Evolutionary conservation across 345 rosid species (phyloP).

Genomic region (Acer yangbiense): DNA sequence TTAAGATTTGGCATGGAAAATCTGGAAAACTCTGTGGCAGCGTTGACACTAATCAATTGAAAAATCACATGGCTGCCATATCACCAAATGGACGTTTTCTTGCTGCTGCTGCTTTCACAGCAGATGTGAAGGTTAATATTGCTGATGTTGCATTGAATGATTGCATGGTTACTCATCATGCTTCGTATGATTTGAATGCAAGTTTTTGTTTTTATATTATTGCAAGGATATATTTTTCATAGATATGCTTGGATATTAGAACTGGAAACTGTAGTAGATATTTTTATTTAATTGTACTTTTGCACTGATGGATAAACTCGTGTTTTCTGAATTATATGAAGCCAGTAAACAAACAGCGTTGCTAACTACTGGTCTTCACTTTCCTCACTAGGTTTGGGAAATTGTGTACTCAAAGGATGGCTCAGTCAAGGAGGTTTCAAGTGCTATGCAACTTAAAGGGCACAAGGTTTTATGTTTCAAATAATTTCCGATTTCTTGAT

Average conservation of each 20-base stretch:
- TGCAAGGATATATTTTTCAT: neutral
- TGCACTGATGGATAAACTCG: neutral
- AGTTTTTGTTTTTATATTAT: neutral
- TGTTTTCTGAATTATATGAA: too few relatives aligned
- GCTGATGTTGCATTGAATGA: neutral
- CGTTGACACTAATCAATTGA: conserved; percentile 95
- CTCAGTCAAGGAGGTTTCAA: conserved; percentile 85
- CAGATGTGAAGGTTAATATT: conserved; percentile 86
- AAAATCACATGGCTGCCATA: conserved; percentile 83
- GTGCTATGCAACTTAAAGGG: conserved; percentile 96
- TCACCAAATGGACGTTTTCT: conserved; percentile 97
- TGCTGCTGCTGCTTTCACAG: conserved; percentile 99
- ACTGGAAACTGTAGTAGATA: neutral
- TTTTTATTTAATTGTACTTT: neutral
- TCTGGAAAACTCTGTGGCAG: conserved; percentile 79
- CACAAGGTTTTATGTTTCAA: conserved; percentile 60
- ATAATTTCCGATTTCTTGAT: neutral
- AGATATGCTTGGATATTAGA: neutral
- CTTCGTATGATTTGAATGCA: neutral
- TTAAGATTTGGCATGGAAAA: conserved; percentile 91
- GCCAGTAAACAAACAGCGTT: neutral
- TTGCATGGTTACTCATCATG: neutral
- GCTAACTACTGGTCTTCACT: conserved; percentile 17
- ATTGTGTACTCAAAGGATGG: conserved; percentile 93
- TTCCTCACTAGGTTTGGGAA: conserved; percentile 84